Evolutionary conservation across 305 asterid species (phyloP), one percentile per base, ranked within the genome.

Genomic region (Galium porrigens): DNA sequence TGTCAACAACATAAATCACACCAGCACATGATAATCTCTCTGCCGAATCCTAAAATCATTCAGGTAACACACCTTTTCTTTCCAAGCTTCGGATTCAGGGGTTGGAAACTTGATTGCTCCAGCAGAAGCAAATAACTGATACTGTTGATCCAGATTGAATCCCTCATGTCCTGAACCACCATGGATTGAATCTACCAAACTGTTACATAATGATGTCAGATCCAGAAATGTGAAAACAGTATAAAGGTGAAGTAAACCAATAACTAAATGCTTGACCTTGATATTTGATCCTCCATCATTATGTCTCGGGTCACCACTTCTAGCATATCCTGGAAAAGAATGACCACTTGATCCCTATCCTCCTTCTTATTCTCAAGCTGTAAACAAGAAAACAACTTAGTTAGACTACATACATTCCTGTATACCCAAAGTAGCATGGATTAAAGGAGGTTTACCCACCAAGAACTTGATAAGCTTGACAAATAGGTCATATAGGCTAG

Each of bases 261-360:
- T n/a, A 29, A 54, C 32, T 39, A 71, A 67, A 62, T 64, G 72
- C 60, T 63, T 68, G 81, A 89, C 99, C 80, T 86, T 65, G 95
- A 83, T 76, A 86, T 74, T 27, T 82, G 94, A 78, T 89, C 97
- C 81, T 89, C 99, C 92, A 77, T 77, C 95, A 90, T 92, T 74
- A 92, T 89, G 76, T 94, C 99, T 71, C 88, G 85, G 32, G 92
- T 83, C 73, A 94, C 96, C 25, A 94, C 97, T 84, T 94, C 99
- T 62, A 94, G 83, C 99, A 94, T 87, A 74, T 94, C 99, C 83
- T 94, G 99, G 86, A 94, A 87, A 73, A 94, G 97, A 78, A 94
- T 86, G 70, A 94, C 96, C 77, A 94, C 95, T 73, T 82, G 96
- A 83, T 94, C 99, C 84, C 97, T 83, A 37, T 94, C 97, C 78